Base-by-base conservation (phyloP, 108 stramenopile genomes). In the Stephanodiscus minutulus region DNA sequence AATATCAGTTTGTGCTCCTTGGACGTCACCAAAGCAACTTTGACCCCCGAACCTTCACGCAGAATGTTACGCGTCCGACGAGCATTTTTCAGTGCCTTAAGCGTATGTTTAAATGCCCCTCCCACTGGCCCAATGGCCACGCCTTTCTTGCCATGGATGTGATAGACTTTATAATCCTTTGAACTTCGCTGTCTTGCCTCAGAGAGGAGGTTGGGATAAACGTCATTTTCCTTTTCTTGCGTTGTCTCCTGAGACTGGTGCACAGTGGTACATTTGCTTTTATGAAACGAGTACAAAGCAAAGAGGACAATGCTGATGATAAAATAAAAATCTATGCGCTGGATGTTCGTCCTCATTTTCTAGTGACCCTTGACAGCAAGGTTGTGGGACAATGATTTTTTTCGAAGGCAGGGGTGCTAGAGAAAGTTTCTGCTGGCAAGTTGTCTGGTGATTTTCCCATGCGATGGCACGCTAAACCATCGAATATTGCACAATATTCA, bases 21-120 rank as follows among this genome's bases (percentile, higher is more conserved):
- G 11, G 65, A 66, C 15, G 65, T 12, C 55, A 66, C 54, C 55
- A 66, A 66, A 7, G 65, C 65, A 20, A 66, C 11, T 7, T 66
- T 66, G 22, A 12, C 10, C 28, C 21, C 54, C 12, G 20, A 28
- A 55, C 53, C 65, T 62, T 21, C 25, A 39, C 10, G 10, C 12
- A 66, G 65, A 10, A 66, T 52, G 21, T 48, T 66, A 33, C 65
- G 65, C 18, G 54, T 52, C n/a, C 48, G 48, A 21, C 46, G 43
- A 15, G 54, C 65, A 28, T 66, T 66, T 55, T 22, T 48, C 21
- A 66, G 53, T 21, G 65, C 65, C 53, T 55, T 66, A 17, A 21
- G 8, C 15, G 65, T 66, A 17, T 66, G 11, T 3, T 52, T 12
- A 20, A 22, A 0, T 4, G 2, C 5, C 20, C 65, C 65, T 33